These are phyloP conservation scores for Claviceps sp. DNA, from an alignment of 2,329 filamentous ascomycete genomes.

Conservation along the genomic window DNA sequence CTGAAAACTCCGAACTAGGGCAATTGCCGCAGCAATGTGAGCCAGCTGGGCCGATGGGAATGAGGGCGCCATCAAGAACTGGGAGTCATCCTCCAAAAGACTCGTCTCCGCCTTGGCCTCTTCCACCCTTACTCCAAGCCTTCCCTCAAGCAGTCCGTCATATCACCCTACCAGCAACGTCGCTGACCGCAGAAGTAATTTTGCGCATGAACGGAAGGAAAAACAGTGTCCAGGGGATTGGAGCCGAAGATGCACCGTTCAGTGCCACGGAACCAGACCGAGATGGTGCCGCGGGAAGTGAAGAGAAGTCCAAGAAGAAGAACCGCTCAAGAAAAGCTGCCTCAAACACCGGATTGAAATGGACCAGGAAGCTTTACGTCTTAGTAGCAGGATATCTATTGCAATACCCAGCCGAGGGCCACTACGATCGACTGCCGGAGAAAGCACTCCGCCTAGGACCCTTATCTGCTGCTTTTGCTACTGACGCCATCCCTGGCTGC, in stretches of 20 bases:
- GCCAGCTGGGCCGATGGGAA: slow-evolving; percentile 6
- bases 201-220: slow-evolving; percentile 46
- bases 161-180: slow-evolving; percentile 53
- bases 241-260: slow-evolving; percentile 6
- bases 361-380: slow-evolving; percentile 60
- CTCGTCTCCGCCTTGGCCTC: slow-evolving; percentile 40
- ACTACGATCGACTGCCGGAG: slow-evolving; percentile 59
- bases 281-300: slow-evolving; percentile 14
- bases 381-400: slow-evolving; percentile 59
- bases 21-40: slow-evolving; percentile 5
- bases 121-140: slow-evolving; percentile 72
- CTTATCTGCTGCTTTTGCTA: slow-evolving; percentile 67
- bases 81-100: slow-evolving; percentile 13
- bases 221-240: slow-evolving; percentile 7
- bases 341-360: slow-evolving; percentile 39
- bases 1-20: slow-evolving; percentile 6
- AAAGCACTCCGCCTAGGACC: slow-evolving; percentile 59
- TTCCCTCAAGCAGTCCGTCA: slow-evolving; percentile 75
- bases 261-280: slow-evolving; percentile 1
- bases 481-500: slow-evolving; percentile 63
- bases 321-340: slow-evolving; percentile 29
- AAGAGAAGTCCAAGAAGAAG: slow-evolving; percentile 28
- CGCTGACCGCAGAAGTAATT: slow-evolving; percentile 54
- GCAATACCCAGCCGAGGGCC: slow-evolving; percentile 59
- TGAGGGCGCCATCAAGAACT: slow-evolving; percentile 7